These are phyloP conservation scores for Trichoderma brevicompactum DNA, from an alignment of 2,329 filamentous ascomycete genomes.

Conservation along the genomic window DNA sequence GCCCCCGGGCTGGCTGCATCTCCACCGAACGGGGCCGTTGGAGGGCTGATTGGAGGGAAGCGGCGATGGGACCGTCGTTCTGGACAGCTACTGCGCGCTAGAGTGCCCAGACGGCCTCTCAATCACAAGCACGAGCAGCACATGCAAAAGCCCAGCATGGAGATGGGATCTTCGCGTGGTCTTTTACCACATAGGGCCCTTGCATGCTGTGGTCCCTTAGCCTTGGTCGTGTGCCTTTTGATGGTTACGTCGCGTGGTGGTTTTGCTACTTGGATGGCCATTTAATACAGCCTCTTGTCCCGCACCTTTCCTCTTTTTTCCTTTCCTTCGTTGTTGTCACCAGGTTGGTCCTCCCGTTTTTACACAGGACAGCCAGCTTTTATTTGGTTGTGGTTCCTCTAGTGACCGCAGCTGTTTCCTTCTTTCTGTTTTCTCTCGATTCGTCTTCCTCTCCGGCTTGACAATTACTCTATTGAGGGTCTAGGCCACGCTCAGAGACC, in stretches of 20 bases:
- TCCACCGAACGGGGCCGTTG: constrained; percentile 16
- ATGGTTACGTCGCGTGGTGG: constrained; percentile 19
- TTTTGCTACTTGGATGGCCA: background rate
- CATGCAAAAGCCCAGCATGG: constrained; percentile 17
- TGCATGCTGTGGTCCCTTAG: constrained; percentile 23
- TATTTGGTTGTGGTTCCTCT: constrained; percentile 14
- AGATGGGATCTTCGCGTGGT: constrained; percentile 29
- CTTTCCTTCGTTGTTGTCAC: constrained; percentile 9
- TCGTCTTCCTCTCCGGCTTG: background rate
- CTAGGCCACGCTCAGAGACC: constrained; percentile 6
- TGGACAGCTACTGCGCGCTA: constrained; percentile 10
- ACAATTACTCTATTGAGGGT: background rate
- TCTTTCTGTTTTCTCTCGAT: background rate
- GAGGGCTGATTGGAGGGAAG: constrained; percentile 1
- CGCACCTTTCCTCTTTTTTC: background rate
- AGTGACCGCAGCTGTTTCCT: background rate
- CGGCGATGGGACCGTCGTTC: constrained; percentile 4
- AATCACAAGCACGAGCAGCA: constrained; percentile 22
- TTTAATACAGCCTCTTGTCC: constrained; percentile 22
- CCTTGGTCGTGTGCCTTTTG: constrained; percentile 28
- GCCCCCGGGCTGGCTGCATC: background rate
- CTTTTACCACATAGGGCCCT: constrained; percentile 26
- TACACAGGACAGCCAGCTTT: background rate
- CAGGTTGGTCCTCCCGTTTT: constrained; percentile 6
- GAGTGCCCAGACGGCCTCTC: background rate